phyloP scores from a whole-genome alignment of 805 yeast genomes.

The Grigorovia transvaalensis region DNA sequence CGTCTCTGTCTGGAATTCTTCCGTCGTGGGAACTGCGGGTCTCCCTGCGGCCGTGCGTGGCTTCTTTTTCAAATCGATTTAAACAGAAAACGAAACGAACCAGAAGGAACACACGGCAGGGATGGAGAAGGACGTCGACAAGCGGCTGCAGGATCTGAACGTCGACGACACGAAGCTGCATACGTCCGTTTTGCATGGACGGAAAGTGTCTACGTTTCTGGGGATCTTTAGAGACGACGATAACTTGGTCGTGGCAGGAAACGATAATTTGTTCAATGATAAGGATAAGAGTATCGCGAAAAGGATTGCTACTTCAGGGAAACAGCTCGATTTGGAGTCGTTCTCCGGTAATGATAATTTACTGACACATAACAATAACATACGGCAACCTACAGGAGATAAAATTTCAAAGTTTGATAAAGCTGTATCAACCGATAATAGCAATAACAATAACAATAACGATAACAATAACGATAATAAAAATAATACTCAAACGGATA shows the following conservation, averaged over 20 bases:
- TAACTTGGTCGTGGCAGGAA: background rate
- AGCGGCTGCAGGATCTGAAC: constrained; percentile 19
- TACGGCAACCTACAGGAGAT: background rate
- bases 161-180: constrained; percentile 15
- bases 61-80: background rate
- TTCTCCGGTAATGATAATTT: background rate
- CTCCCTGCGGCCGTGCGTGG: too few relatives aligned
- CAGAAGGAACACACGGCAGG: background rate
- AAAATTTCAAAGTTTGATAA: background rate
- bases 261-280: background rate
- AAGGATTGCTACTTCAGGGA: too few relatives aligned
- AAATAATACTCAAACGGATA: background rate
- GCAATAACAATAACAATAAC: background rate
- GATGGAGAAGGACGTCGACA: background rate
- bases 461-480: background rate
- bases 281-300: background rate
- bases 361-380: background rate
- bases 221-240: constrained; percentile 28
- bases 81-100: background rate
- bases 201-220: constrained; percentile 28
- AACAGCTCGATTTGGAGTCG: too few relatives aligned
- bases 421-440: background rate
- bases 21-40: background rate
- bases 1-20: background rate
- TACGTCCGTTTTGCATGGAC: constrained; percentile 22